Percentiles rank a stretch among this genome's conserved stretches.
These are phyloP conservation scores for Ceratobasidium sp. DNA, from an alignment of 1,284 basidiomycete species.

Conservation along the genomic window DNA sequence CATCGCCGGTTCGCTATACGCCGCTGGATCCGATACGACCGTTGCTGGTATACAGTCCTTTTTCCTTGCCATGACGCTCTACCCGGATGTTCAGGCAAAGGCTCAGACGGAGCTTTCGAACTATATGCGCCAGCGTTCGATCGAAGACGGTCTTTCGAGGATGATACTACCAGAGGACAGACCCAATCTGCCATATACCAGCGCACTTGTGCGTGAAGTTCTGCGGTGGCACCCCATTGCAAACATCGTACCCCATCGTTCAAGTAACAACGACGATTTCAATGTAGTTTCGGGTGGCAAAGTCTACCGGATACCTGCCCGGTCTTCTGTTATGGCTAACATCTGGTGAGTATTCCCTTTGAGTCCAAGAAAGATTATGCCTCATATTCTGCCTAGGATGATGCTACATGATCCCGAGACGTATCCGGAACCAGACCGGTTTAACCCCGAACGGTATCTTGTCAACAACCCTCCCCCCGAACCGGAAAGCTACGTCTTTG, in stretches of 20 bases:
- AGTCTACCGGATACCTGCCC: not conserved
- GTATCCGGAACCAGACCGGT: not conserved
- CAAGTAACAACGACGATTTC: not conserved
- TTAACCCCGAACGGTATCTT: slow-evolving; percentile 4
- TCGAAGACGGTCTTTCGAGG: not conserved
- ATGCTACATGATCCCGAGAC: not conserved
- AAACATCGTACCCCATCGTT: not conserved
- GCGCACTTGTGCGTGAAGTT: not conserved
- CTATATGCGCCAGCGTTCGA: not conserved
- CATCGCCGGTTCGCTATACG: not conserved
- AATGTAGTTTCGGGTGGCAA: not conserved
- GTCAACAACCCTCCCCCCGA: not conserved
- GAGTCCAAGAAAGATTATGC: no score
- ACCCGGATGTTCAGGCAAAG: not conserved
- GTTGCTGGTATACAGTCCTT: not conserved
- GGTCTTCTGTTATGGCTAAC: not conserved
- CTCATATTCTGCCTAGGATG: not conserved
- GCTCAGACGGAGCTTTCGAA: not conserved
- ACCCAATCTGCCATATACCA: not conserved
- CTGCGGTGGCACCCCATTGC: slow-evolving; percentile 1
- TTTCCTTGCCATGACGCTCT: not conserved
- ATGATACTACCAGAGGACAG: not conserved
- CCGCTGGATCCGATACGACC: not conserved
- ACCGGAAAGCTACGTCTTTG: not conserved
- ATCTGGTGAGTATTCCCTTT: not conserved